Conservation (phyloP, 2,329 filamentous ascomycete genomes). For the Periconia sp. region DNA sequence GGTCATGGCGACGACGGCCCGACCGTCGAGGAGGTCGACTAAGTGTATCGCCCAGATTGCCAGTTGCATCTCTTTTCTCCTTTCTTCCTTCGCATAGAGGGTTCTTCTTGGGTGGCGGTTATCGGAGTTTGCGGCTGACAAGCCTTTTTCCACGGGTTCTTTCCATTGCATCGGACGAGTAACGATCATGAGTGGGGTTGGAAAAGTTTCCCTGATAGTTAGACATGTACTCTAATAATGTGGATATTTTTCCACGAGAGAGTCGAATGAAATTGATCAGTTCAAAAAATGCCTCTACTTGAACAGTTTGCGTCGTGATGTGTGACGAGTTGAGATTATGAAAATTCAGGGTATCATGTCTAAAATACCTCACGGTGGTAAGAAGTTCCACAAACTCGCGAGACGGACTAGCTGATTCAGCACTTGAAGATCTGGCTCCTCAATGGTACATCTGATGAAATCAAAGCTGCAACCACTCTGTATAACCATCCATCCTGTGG, state of each 20-base stretch:
- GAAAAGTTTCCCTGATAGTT: slow-evolving; percentile 37
- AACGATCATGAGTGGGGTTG: slow-evolving; percentile 43
- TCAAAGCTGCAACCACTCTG: no score
- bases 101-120: slow-evolving; percentile 38
- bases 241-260: slow-evolving; percentile 24
- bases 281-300: no score
- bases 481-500: no score
- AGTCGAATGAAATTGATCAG: slow-evolving; percentile 30
- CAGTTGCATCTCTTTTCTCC: slow-evolving; percentile 24
- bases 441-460: no score
- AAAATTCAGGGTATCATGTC: slow-evolving; percentile 1
- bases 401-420: no score
- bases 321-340: slow-evolving; percentile 13
- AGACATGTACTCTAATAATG: slow-evolving; percentile 37
- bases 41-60: slow-evolving; percentile 47
- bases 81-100: slow-evolving; percentile 41
- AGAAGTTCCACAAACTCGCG: no score
- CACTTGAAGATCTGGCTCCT: no score
- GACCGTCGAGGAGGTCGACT: slow-evolving; percentile 70
- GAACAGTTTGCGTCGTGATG: no score
- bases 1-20: slow-evolving; percentile 63
- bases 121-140: slow-evolving; percentile 42
- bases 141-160: slow-evolving; percentile 34
- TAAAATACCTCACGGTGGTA: no score
- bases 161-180: slow-evolving; percentile 45